Percentiles rank a stretch among this genome's conserved stretches.
These are phyloP conservation scores for Butyriboletus loyo DNA, from an alignment of 768 basidiomycete species.

Conservation along the genomic window DNA sequence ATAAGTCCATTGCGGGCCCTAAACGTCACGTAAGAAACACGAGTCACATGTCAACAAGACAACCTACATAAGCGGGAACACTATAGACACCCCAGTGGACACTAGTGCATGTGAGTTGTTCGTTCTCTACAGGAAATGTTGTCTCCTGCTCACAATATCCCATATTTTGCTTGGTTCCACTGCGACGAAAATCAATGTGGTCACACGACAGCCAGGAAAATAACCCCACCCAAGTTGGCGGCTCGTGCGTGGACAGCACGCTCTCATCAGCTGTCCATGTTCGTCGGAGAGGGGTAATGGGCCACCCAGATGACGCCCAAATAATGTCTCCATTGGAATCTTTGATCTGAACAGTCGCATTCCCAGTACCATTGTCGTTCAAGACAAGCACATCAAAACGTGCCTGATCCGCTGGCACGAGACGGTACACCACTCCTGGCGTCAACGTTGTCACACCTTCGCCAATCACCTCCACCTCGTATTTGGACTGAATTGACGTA, in stretches of 20 bases:
- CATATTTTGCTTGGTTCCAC: slow-evolving; percentile 54
- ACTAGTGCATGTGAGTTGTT: slow-evolving; percentile 23
- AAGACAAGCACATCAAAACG: slow-evolving; percentile 47
- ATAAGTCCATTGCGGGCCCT: slow-evolving; percentile 41
- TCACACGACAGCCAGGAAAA: not conserved
- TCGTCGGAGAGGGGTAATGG: slow-evolving; percentile 36
- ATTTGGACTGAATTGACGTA: slow-evolving; percentile 33
- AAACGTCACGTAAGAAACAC: not conserved
- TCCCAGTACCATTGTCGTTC: slow-evolving; percentile 29
- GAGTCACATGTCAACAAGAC: not conserved
- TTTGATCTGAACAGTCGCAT: slow-evolving; percentile 33
- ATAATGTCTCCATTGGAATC: slow-evolving; percentile 35
- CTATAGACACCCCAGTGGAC: slow-evolving; percentile 53
- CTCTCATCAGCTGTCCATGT: slow-evolving; percentile 39
- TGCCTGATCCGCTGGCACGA: slow-evolving; percentile 50
- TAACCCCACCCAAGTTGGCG: slow-evolving; percentile 49
- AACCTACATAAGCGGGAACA: slow-evolving; percentile 41
- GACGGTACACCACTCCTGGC: slow-evolving; percentile 41
- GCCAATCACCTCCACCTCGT: slow-evolving; percentile 38
- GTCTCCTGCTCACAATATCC: slow-evolving; percentile 40
- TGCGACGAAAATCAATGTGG: slow-evolving; percentile 14
- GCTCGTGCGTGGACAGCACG: slow-evolving; percentile 44
- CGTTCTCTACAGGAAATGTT: not conserved
- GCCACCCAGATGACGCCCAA: slow-evolving; percentile 37
- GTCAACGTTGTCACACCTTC: slow-evolving; percentile 41